phyloP scores from a whole-genome alignment of 2,329 filamentous ascomycete species.

The Colletotrichum sp. region DNA sequence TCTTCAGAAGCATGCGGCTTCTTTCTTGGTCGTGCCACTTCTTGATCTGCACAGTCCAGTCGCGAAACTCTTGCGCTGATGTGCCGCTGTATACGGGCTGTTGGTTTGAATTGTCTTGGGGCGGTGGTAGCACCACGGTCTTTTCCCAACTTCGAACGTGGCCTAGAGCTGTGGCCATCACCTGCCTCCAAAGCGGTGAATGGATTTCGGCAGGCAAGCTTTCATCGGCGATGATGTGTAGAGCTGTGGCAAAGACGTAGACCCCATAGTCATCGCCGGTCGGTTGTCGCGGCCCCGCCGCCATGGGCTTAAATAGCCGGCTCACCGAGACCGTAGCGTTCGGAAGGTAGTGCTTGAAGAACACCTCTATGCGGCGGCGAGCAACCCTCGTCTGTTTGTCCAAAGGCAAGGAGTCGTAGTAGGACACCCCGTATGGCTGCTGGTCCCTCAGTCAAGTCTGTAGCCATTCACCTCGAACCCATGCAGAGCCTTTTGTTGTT shows the following conservation, averaged over 20 bases:
- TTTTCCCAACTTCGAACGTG: background rate
- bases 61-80: background rate
- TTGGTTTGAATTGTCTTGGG: background rate
- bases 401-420: accelerated
- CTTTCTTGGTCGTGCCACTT: background rate
- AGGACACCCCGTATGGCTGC: background rate
- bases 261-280: background rate
- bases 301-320: background rate
- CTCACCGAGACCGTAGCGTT: accelerated
- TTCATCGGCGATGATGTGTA: background rate
- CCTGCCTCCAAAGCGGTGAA: background rate
- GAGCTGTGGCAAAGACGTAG: background rate
- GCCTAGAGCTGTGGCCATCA: background rate
- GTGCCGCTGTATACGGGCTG: background rate
- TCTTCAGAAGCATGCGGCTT: accelerated
- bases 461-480: background rate
- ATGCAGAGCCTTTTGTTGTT: background rate
- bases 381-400: background rate
- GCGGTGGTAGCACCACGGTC: accelerated
- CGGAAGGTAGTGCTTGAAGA: background rate
- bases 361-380: background rate
- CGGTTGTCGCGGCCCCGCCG: background rate
- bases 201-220: background rate
- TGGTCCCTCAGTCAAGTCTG: background rate
- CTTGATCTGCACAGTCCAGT: background rate